These are phyloP conservation scores for Cryptococcus depauperatus DNA, from an alignment of 1,284 basidiomycete genomes.

Conservation along the genomic window DNA sequence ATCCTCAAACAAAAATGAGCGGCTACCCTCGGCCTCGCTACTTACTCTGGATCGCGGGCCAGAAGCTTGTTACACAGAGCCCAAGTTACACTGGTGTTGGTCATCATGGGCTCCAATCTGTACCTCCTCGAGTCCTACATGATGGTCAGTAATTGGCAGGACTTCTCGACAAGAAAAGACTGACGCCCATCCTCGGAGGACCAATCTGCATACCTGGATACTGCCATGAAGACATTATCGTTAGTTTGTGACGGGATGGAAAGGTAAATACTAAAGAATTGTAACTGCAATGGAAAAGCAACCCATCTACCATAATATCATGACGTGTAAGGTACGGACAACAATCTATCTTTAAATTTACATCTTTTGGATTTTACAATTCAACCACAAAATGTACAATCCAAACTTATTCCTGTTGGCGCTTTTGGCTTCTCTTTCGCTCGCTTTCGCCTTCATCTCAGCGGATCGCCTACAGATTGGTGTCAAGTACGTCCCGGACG, in stretches of 20 bases:
- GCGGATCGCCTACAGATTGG: conserved; percentile 37
- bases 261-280: too few species aligned
- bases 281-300: too few species aligned
- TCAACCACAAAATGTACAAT: conserved; percentile 9
- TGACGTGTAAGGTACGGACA: too few species aligned
- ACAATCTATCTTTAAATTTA: too few species aligned
- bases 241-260: too few species aligned
- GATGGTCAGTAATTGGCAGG: too few species aligned
- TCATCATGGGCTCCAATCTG: conserved; percentile 7
- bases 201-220: too few species aligned
- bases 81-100: conserved; percentile 2
- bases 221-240: too few species aligned
- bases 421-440: conserved; percentile 41
- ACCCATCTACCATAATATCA: too few species aligned
- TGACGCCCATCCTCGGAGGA: too few species aligned
- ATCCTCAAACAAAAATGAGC: neutral
- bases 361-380: too few species aligned
- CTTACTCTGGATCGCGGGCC: conserved; percentile 14
- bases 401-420: conserved; percentile 20
- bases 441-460: conserved; percentile 47
- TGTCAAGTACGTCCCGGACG: conserved; percentile 47
- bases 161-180: too few species aligned
- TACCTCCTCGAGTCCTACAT: conserved; percentile 1
- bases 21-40: neutral
- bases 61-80: conserved; percentile 6